Evolutionary conservation across 768 basidiomycete species (phyloP), one percentile per base, ranked within the genome.

Genomic region (Suillus weaverae): DNA sequence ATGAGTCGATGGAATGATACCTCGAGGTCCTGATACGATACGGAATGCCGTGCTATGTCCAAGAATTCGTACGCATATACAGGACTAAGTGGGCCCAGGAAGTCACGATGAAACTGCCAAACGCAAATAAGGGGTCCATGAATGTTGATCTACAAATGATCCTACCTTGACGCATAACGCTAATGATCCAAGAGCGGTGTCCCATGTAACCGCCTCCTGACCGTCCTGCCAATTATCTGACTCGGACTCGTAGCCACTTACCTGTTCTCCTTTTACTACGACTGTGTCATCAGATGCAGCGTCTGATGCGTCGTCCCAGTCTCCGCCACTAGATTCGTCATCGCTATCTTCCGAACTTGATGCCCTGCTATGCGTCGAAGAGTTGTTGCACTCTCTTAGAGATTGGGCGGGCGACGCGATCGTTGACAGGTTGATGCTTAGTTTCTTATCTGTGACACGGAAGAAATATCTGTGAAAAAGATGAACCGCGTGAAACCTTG

Each of bases 401-500:
- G 35, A 20, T 35, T 22, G 22, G 33, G 9, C 18, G 11, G 20
- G 22, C 7, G 20, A 26, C 26, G 38, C 16, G 20, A 33, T 62
- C 32, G n/a, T 20, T 59, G 57, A 59, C 11, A 41, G 1, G 3
- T 14, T 48, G 20, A 35, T 32, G 4, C 32, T 38, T 26, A 0
- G 32, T 20, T 13, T 39, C 63, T 33, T 67, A 38, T 26, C 67
- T 57, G 66, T 75, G 1, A 84, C 72, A 32, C 81, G 70, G 36
- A 79, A 76, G 68, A 87, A 84, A 64, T 86, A 90, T 22, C 86
- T 81, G 30, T 81, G 74, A 67, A 90, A 87, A 66, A 90, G 73
- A 70, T 86, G 83, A 0, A 79, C 84, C 0, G 89, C 89, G 63
- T 90, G 88, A 67, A 89, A 90, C 4, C 87, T 81, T 18, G 89